A percentile compares a stretch with the other conserved stretches of the same genome.
Conservation (phyloP, 495 filamentous ascomycete species). For the Aspergillus saccharolyticus region DNA sequence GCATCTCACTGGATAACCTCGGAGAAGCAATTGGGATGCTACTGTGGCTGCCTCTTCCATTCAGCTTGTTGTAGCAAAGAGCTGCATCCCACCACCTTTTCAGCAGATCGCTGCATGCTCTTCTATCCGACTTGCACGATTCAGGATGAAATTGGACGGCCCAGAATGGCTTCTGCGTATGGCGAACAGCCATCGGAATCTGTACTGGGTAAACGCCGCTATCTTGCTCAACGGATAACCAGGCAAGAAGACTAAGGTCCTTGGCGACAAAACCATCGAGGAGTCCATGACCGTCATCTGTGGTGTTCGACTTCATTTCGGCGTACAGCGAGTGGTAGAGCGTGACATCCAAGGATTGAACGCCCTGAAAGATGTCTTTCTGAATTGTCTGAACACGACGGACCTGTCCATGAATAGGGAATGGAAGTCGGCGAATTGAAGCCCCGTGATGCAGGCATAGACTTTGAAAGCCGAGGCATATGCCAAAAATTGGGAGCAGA, state of each 20-base stretch:
- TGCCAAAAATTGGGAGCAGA: constrained; percentile 72
- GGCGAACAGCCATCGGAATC: constrained; percentile 74
- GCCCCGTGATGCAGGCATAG: constrained; percentile 65
- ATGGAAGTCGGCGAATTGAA: constrained; percentile 53
- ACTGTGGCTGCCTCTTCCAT: constrained; percentile 27
- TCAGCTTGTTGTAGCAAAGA: constrained; percentile 33
- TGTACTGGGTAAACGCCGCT: constrained; percentile 11
- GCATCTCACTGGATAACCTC: constrained; percentile 18
- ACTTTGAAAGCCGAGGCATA: constrained; percentile 91
- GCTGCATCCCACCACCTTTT: constrained; percentile 66
- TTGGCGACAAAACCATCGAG: neutral
- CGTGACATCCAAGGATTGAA: constrained; percentile 62
- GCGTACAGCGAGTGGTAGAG: constrained; percentile 86
- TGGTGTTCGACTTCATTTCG: constrained; percentile 30
- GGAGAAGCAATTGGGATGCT: constrained; percentile 24
- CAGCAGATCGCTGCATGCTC: constrained; percentile 61
- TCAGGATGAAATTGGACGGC: constrained; percentile 94
- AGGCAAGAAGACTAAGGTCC: constrained; percentile 35
- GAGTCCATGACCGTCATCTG: neutral
- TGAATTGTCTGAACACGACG: constrained; percentile 52
- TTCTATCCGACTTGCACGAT: constrained; percentile 73
- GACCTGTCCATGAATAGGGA: constrained; percentile 79
- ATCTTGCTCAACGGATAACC: constrained; percentile 26
- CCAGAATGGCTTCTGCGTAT: constrained; percentile 73
- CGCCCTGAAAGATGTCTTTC: constrained; percentile 48